phyloP scores from a whole-genome alignment of 2,329 filamentous ascomycete species.

The Epicoccum sorghinum region DNA sequence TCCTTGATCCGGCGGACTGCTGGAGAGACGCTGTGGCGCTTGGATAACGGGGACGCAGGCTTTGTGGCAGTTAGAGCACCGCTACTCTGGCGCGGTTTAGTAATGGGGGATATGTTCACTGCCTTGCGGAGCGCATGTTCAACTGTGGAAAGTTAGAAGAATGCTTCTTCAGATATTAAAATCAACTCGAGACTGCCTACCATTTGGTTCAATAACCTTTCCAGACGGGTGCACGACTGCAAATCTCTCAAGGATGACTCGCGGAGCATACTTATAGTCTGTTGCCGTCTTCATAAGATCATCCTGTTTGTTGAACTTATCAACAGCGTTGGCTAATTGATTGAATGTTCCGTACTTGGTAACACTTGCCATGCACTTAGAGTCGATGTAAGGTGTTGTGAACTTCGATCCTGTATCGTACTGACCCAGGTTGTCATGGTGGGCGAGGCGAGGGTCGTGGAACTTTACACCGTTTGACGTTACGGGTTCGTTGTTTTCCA shows the following conservation, averaged over 20 bases:
- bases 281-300: background rate
- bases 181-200: no score
- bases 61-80: no score
- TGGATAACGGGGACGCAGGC: background rate
- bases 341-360: slow-evolving; percentile 2
- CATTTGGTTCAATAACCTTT: no score
- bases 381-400: slow-evolving; percentile 25
- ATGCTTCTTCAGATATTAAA: no score
- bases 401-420: slow-evolving; percentile 41
- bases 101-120: slow-evolving; percentile 17
- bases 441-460: slow-evolving; percentile 15
- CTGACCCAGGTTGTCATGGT: slow-evolving; percentile 14
- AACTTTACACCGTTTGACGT: slow-evolving; percentile 23
- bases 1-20: background rate
- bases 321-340: slow-evolving; percentile 12
- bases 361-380: slow-evolving; percentile 6
- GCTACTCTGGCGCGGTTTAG: background rate
- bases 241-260: slow-evolving; percentile 27
- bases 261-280: slow-evolving; percentile 27
- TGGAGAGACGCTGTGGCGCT: background rate
- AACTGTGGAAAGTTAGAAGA: background rate
- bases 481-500: slow-evolving; percentile 14
- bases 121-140: slow-evolving; percentile 5
- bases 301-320: slow-evolving; percentile 18
- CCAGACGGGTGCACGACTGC: background rate